Evolutionary conservation across 1,139 yeast species (phyloP).

Genomic region (Candida sanyaensis): DNA sequence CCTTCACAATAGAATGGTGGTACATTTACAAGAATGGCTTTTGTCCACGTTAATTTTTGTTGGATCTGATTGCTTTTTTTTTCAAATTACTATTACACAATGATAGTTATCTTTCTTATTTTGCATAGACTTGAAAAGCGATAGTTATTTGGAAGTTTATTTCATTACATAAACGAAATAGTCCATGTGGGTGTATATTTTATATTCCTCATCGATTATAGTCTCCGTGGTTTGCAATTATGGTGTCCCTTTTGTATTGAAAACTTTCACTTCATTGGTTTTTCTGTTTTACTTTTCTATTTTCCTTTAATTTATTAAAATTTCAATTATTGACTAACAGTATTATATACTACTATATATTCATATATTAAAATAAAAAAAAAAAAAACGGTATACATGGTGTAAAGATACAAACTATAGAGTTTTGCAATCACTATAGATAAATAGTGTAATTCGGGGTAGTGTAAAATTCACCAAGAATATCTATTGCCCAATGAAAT

Average conservation of each 20-base stretch:
- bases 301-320: neutral
- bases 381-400: neutral
- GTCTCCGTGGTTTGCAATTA: too few relatives aligned
- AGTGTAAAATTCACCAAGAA: neutral
- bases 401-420: neutral
- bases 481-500: constrained; percentile 10
- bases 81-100: too few relatives aligned
- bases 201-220: too few relatives aligned
- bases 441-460: neutral
- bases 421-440: constrained; percentile 3
- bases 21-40: neutral
- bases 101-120: neutral
- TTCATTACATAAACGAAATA: too few relatives aligned
- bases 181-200: too few relatives aligned
- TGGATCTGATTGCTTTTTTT: too few relatives aligned
- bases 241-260: neutral
- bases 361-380: too few relatives aligned
- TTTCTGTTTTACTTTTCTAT: neutral
- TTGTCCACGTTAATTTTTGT: too few relatives aligned
- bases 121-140: neutral
- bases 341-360: neutral
- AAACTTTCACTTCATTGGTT: neutral
- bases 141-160: neutral
- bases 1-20: constrained; percentile 52
- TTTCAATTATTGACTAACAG: neutral